Evolutionary conservation across 2,329 filamentous ascomycete species (phyloP).

Genomic region (Talaromyces marneffei): DNA sequence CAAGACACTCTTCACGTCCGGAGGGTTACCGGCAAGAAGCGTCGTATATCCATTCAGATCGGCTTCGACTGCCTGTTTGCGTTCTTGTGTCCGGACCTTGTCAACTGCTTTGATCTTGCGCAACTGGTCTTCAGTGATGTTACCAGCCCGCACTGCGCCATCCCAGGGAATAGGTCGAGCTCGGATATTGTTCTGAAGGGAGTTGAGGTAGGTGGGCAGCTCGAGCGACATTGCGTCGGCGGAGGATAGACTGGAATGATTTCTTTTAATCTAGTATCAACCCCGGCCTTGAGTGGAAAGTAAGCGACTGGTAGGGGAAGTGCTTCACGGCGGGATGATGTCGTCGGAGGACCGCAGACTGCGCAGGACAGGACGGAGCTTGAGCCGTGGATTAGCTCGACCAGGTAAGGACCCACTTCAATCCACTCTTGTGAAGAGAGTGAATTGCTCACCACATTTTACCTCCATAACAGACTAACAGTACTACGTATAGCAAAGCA

Average conservation of each 20-base stretch:
- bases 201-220: slow-evolving; percentile 78
- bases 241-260: neutral
- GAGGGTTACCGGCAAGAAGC: slow-evolving; percentile 66
- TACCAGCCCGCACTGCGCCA: slow-evolving; percentile 85
- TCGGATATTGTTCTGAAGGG: slow-evolving; percentile 94
- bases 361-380: slow-evolving; percentile 5
- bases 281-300: neutral
- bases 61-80: slow-evolving; percentile 71
- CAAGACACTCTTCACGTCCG: slow-evolving; percentile 64
- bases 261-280: too few species aligned
- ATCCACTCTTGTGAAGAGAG: neutral
- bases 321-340: slow-evolving; percentile 8
- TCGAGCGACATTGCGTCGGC: slow-evolving; percentile 71
- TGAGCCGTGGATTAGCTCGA: slow-evolving; percentile 1
- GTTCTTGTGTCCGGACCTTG: slow-evolving; percentile 88
- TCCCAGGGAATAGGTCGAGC: slow-evolving; percentile 96
- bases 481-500: too few species aligned
- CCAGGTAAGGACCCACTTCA: neutral
- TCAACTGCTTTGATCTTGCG: slow-evolving; percentile 95
- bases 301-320: neutral
- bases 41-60: slow-evolving; percentile 74
- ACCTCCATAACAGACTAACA: too few species aligned
- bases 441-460: neutral
- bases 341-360: slow-evolving; percentile 1
- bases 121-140: slow-evolving; percentile 87